A percentile compares a stretch with the other conserved stretches of the same genome.
Conservation (phyloP, 768 basidiomycete genomes). For the Boletus reticuloceps region DNA sequence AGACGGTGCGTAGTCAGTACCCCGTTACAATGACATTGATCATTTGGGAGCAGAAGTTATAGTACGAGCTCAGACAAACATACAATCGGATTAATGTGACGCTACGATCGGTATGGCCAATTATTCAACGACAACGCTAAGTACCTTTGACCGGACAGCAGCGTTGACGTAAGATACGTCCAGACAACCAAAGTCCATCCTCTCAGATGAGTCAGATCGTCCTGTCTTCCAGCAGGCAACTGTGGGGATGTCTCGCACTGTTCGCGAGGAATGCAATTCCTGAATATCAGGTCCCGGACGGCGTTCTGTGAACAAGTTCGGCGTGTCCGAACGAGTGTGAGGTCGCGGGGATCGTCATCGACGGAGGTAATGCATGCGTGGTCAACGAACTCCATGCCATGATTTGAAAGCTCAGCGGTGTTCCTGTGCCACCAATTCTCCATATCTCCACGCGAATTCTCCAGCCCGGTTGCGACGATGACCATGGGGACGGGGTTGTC, state of each 20-base stretch:
- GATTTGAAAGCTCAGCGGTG: slow-evolving; percentile 9
- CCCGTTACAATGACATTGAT: too few relatives aligned
- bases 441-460: slow-evolving; percentile 32
- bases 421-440: slow-evolving; percentile 36
- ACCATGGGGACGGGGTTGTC: slow-evolving; percentile 33
- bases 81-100: neutral
- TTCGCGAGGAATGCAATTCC: slow-evolving; percentile 13
- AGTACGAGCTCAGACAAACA: neutral
- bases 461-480: slow-evolving; percentile 41
- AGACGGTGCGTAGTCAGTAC: neutral
- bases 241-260: neutral
- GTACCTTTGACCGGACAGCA: neutral
- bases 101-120: neutral
- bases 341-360: slow-evolving; percentile 20
- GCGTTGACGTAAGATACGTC: slow-evolving; percentile 13
- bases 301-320: slow-evolving; percentile 22
- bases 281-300: slow-evolving; percentile 24
- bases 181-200: slow-evolving; percentile 14
- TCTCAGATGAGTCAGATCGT: neutral
- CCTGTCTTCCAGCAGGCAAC: neutral
- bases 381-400: slow-evolving; percentile 27
- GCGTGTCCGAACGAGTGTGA: slow-evolving; percentile 10
- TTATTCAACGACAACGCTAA: neutral
- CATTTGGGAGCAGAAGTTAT: too few relatives aligned
- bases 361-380: slow-evolving; percentile 35